Evolutionary conservation across 139 green algal species (phyloP).

Genomic region (Picochlorum sp.): DNA sequence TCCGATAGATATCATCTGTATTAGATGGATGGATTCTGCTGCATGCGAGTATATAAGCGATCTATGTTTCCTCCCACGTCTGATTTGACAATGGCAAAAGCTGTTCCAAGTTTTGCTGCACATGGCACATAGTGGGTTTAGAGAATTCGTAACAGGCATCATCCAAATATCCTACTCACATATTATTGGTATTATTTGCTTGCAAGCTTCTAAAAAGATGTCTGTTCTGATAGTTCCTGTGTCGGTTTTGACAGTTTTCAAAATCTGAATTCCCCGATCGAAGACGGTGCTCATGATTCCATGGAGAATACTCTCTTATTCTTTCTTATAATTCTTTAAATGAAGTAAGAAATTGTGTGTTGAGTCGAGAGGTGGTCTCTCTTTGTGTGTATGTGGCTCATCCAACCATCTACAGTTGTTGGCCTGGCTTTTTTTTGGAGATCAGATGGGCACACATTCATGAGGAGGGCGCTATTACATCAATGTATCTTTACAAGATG

Average conservation of each 20-base stretch:
- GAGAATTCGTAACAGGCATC: neutral
- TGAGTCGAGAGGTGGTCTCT: too few relatives aligned
- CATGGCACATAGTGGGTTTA: neutral
- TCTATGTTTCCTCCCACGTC: conserved; percentile 67
- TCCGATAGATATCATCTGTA: conserved; percentile 34
- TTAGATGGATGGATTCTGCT: conserved; percentile 42
- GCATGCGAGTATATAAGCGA: conserved; percentile 30
- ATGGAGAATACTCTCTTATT: too few relatives aligned
- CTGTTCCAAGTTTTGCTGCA: conserved; percentile 61
- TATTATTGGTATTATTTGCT: conserved; percentile 45
- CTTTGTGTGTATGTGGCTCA: too few relatives aligned
- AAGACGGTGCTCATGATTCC: conserved; percentile 2
- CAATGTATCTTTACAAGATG: too few relatives aligned
- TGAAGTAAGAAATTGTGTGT: too few relatives aligned
- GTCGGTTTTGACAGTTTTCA: conserved; percentile 12
- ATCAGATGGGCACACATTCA: too few relatives aligned
- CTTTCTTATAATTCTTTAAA: too few relatives aligned
- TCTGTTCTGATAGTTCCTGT: conserved; percentile 45
- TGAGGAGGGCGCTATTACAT: too few relatives aligned
- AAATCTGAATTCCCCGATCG: neutral
- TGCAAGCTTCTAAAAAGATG: conserved; percentile 43
- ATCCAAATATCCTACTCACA: conserved; percentile 23
- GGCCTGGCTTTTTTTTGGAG: too few relatives aligned
- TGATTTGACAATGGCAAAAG: conserved; percentile 49
- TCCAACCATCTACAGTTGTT: too few relatives aligned